A percentile compares a stretch with the other conserved stretches of the same genome.
Conservation (phyloP, 2,329 filamentous ascomycete species). For the Xylariomycetidae sp. region DNA sequence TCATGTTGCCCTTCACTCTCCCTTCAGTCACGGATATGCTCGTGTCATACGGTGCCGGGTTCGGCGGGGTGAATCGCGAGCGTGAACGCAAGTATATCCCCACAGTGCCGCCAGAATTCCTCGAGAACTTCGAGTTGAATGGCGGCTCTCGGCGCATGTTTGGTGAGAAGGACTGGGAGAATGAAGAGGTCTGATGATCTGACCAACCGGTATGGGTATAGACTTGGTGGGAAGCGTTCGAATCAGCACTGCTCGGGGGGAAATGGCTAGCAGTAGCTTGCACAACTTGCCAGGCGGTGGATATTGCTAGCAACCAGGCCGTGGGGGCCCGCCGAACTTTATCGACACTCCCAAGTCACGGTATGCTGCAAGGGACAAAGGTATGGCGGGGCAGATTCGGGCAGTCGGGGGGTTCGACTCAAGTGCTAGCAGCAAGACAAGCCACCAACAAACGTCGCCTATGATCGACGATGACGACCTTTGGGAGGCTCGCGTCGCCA, state of each 20-base stretch:
- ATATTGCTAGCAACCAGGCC: constrained; percentile 9
- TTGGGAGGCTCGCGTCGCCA: no score
- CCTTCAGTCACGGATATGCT: constrained; percentile 98
- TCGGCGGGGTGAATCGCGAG: constrained; percentile 87
- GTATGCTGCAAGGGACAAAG: constrained; percentile 21
- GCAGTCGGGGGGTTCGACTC: no score
- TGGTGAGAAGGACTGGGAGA: constrained; percentile 60
- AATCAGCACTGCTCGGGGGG: no score
- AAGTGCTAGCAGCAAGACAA: no score
- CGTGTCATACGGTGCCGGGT: constrained; percentile 87
- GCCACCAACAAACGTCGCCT: no score
- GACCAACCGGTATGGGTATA: no score
- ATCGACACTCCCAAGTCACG: constrained; percentile 8
- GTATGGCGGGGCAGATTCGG: constrained; percentile 16
- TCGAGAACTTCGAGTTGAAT: constrained; percentile 72
- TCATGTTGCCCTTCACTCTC: constrained; percentile 92
- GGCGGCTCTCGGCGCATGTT: constrained; percentile 49
- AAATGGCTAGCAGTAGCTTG: no score
- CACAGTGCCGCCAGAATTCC: constrained; percentile 87
- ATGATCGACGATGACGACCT: no score
- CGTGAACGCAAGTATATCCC: constrained; percentile 93
- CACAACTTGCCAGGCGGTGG: no score
- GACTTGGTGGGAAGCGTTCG: no score
- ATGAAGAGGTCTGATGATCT: constrained; percentile 46
- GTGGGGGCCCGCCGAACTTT: constrained; percentile 13